Percentiles rank a stretch among this genome's conserved stretches.
These are phyloP conservation scores for Cyathus striatus DNA, from an alignment of 768 basidiomycete genomes.

Conservation along the genomic window DNA sequence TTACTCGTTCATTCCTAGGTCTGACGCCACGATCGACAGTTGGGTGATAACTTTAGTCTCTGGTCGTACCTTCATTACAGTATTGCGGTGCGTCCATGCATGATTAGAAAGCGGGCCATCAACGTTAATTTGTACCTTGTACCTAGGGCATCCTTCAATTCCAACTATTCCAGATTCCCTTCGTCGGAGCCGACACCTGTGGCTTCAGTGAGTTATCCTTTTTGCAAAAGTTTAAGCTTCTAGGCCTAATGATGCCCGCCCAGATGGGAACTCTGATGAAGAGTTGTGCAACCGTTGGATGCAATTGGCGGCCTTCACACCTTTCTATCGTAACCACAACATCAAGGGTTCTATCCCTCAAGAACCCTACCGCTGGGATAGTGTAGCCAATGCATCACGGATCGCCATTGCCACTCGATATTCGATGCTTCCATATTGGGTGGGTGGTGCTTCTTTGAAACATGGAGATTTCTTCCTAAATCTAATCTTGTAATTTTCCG, in stretches of 20 bases:
- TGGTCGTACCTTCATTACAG: slow-evolving; percentile 70
- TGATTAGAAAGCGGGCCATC: neutral
- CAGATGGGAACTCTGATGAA: slow-evolving; percentile 65
- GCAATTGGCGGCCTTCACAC: slow-evolving; percentile 78
- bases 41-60: slow-evolving; percentile 73
- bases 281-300: slow-evolving; percentile 85
- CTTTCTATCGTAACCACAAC: slow-evolving; percentile 83
- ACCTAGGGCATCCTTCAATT: slow-evolving; percentile 72
- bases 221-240: slow-evolving; percentile 7
- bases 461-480: slow-evolving; percentile 4
- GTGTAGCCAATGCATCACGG: slow-evolving; percentile 68
- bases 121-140: slow-evolving; percentile 3
- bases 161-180: slow-evolving; percentile 79
- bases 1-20: neutral
- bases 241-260: too few relatives aligned
- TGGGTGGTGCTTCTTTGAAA: slow-evolving; percentile 22
- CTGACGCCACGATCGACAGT: slow-evolving; percentile 26
- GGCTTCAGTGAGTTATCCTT: slow-evolving; percentile 43
- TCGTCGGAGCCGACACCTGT: slow-evolving; percentile 79
- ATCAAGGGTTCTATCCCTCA: slow-evolving; percentile 61
- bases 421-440: slow-evolving; percentile 75
- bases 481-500: slow-evolving; percentile 2
- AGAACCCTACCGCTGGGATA: slow-evolving; percentile 80
- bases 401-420: slow-evolving; percentile 71
- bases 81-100: slow-evolving; percentile 33